Conservation (phyloP, 2,329 filamentous ascomycete species). For the Verticillium longisporum region DNA sequence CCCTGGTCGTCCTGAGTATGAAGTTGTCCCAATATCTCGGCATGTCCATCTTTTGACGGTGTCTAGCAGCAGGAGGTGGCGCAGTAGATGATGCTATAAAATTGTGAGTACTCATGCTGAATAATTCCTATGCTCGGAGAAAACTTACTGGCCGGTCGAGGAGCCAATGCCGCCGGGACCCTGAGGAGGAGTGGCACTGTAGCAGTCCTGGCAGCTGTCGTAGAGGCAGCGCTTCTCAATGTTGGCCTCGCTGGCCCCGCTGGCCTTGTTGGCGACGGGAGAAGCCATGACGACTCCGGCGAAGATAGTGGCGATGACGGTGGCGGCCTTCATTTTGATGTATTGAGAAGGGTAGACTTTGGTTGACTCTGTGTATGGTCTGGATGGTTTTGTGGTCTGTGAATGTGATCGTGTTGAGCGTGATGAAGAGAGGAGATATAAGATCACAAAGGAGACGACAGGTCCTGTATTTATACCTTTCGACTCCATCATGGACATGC, state of each 20-base stretch:
- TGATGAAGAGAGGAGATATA: too few species aligned
- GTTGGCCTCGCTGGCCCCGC: background rate
- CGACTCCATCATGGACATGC: too few species aligned
- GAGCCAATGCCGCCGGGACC: background rate
- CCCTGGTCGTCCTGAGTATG: too few species aligned
- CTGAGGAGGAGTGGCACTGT: background rate
- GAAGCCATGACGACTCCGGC: background rate
- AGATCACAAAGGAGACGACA: too few species aligned
- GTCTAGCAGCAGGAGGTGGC: background rate
- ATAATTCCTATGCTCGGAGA: background rate
- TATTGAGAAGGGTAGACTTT: background rate
- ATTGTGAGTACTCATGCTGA: background rate
- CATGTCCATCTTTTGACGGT: background rate
- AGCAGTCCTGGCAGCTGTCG: background rate
- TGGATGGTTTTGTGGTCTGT: background rate
- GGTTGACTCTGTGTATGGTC: background rate
- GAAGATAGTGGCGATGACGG: background rate
- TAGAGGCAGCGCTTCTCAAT: background rate
- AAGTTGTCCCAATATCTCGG: too few species aligned
- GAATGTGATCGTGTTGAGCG: background rate
- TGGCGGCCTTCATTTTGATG: background rate
- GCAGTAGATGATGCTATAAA: background rate
- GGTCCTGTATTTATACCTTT: too few species aligned
- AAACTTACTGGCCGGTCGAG: background rate
- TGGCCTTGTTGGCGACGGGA: background rate